Conservation (phyloP, 208 protist species). For the Acanthamoeba triangularis region DNA sequence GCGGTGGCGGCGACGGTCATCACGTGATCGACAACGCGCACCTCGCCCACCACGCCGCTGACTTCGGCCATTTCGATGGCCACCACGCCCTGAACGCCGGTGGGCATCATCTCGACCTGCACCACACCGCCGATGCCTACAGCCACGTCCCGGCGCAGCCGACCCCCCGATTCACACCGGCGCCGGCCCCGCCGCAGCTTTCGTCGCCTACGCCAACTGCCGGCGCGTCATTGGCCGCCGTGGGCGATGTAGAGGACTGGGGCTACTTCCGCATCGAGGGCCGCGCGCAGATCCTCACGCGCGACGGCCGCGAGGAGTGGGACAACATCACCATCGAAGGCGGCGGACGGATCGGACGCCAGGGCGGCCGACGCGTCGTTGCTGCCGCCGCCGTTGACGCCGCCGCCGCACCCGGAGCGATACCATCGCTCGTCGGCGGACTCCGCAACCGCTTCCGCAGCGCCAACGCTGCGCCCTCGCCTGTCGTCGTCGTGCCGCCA, state of each 20-base stretch:
- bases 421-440: not conserved
- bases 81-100: not conserved
- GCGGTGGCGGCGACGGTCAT: not conserved
- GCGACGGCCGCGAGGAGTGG: conserved; percentile 8
- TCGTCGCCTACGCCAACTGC: not conserved
- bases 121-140: too few species aligned
- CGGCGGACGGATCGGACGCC: not conserved
- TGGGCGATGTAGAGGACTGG: not conserved
- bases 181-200: not conserved
- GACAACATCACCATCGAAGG: not conserved
- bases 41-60: too few species aligned
- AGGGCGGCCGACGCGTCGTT: not conserved
- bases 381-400: not conserved
- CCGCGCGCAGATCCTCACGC: not conserved
- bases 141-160: too few species aligned
- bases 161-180: not conserved
- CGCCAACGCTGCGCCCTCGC: not conserved
- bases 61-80: not conserved
- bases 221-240: not conserved
- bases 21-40: not conserved
- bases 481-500: not conserved
- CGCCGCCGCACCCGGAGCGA: not conserved
- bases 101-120: too few species aligned
- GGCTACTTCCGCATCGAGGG: conserved; percentile 29
- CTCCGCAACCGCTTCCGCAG: not conserved